Evolutionary conservation across 805 yeast genomes (phyloP).

Genomic region (Barnettozyma californica): DNA sequence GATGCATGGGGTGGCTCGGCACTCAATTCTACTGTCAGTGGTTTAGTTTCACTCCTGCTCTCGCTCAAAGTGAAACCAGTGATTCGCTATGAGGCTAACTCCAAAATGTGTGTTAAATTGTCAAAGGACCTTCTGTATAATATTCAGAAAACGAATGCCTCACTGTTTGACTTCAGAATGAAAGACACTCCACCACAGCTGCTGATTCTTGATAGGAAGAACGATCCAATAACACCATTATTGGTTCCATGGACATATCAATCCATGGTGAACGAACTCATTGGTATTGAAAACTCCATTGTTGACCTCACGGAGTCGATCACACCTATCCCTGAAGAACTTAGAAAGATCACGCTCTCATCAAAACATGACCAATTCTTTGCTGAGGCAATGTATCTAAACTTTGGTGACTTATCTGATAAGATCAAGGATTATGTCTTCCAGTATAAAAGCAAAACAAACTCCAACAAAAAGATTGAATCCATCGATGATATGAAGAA

Average conservation of each 20-base stretch:
- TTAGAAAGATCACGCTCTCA: slow-evolving; percentile 59
- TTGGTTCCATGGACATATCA: slow-evolving; percentile 97
- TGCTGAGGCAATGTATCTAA: slow-evolving; percentile 74
- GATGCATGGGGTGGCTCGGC: slow-evolving; percentile 43
- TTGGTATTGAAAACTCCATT: slow-evolving; percentile 77
- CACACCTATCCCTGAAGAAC: slow-evolving; percentile 52
- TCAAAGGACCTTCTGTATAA: slow-evolving; percentile 61
- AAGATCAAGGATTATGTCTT: slow-evolving; percentile 79
- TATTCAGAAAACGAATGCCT: slow-evolving; percentile 49
- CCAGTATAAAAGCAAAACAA: slow-evolving; percentile 74
- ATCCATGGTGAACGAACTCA: slow-evolving; percentile 91
- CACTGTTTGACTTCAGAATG: slow-evolving; percentile 60
- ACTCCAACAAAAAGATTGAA: slow-evolving; percentile 63
- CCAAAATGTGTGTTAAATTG: slow-evolving; percentile 57
- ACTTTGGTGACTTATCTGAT: slow-evolving; percentile 93
- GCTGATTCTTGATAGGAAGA: slow-evolving; percentile 73
- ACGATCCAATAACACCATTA: slow-evolving; percentile 91
- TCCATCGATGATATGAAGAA: slow-evolving; percentile 86
- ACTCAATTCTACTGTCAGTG: slow-evolving; percentile 36
- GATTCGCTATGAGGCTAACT: slow-evolving; percentile 70
- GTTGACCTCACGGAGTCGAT: slow-evolving; percentile 54
- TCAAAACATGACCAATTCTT: slow-evolving; percentile 73
- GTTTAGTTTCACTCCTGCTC: slow-evolving; percentile 52
- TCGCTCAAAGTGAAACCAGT: slow-evolving; percentile 75
- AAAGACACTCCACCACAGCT: slow-evolving; percentile 69